These are phyloP conservation scores for Astrocystis sublimbata DNA, from an alignment of 495 filamentous ascomycete genomes.

Conservation along the genomic window DNA sequence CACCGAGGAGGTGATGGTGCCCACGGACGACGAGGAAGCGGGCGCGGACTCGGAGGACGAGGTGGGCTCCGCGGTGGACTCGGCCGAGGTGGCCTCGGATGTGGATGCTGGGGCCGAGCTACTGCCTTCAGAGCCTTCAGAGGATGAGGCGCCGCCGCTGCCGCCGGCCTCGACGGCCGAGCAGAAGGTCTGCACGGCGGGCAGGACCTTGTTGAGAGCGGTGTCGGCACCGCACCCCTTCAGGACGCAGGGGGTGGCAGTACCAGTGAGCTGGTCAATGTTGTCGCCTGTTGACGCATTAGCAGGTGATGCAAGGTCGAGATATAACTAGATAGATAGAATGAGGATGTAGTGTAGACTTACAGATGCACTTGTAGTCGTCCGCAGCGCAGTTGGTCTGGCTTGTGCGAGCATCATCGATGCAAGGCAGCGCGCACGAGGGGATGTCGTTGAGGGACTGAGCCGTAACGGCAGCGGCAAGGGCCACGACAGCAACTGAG, in stretches of 20 bases:
- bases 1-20: background rate
- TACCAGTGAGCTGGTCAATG: slow-evolving; percentile 30
- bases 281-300: slow-evolving; percentile 26
- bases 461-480: slow-evolving; percentile 33
- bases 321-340: no score
- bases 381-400: slow-evolving; percentile 31
- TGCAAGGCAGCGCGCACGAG: slow-evolving; percentile 40
- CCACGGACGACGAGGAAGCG: background rate
- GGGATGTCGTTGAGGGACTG: slow-evolving; percentile 40
- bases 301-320: background rate
- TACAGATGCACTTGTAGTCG: slow-evolving; percentile 47
- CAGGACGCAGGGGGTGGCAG: slow-evolving; percentile 43
- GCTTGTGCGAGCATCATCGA: slow-evolving; percentile 31
- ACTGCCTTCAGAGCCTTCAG: slow-evolving; percentile 21
- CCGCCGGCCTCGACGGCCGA: slow-evolving; percentile 24
- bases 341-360: background rate
- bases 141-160: slow-evolving; percentile 21
- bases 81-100: background rate
- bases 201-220: slow-evolving; percentile 41
- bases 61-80: background rate
- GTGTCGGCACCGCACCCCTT: slow-evolving; percentile 34
- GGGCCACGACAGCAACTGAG: slow-evolving; percentile 29
- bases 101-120: slow-evolving; percentile 6
- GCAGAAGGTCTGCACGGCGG: slow-evolving; percentile 40
- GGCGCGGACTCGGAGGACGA: slow-evolving; percentile 2